phyloP scores from a whole-genome alignment of 352 stramenopile species.

The Pythium chondricola region DNA sequence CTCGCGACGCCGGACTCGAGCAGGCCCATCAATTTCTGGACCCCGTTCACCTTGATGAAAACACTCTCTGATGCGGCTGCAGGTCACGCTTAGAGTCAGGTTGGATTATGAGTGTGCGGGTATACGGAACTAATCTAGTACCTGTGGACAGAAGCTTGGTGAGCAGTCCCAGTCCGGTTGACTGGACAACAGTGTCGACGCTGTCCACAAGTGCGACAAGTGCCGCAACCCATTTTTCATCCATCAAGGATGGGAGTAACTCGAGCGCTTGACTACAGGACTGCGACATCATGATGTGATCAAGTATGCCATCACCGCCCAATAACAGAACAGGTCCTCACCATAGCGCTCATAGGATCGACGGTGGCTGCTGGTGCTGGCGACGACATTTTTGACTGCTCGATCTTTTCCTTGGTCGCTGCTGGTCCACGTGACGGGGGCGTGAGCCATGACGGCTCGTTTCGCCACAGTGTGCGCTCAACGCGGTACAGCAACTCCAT shows the following conservation, averaged over 20 bases:
- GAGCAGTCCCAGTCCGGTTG: slow-evolving; percentile 41
- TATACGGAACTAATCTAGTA: too few relatives aligned
- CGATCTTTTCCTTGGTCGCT: background rate
- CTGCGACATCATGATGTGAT: too few relatives aligned
- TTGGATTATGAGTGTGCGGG: background rate
- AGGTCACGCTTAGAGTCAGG: background rate
- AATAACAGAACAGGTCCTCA: background rate
- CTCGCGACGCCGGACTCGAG: slow-evolving; percentile 27
- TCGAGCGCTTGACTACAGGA: slow-evolving; percentile 37
- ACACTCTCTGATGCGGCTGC: slow-evolving; percentile 36
- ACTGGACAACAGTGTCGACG: slow-evolving; percentile 40
- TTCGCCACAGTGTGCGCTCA: slow-evolving; percentile 37
- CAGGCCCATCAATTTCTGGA: slow-evolving; percentile 40
- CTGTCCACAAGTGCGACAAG: slow-evolving; percentile 53
- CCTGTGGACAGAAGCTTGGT: slow-evolving; percentile 39
- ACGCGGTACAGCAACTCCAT: slow-evolving; percentile 35
- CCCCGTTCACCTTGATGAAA: slow-evolving; percentile 41
- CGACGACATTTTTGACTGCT: background rate
- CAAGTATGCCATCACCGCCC: background rate
- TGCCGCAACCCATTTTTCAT: slow-evolving; percentile 55
- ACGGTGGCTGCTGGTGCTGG: background rate
- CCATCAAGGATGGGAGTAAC: slow-evolving; percentile 46
- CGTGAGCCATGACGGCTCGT: slow-evolving; percentile 28
- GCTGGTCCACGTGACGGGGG: slow-evolving; percentile 12
- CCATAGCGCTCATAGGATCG: slow-evolving; percentile 20